Conservation (phyloP, 371 early-diverging fungal species). For the Massospora cicadina region DNA sequence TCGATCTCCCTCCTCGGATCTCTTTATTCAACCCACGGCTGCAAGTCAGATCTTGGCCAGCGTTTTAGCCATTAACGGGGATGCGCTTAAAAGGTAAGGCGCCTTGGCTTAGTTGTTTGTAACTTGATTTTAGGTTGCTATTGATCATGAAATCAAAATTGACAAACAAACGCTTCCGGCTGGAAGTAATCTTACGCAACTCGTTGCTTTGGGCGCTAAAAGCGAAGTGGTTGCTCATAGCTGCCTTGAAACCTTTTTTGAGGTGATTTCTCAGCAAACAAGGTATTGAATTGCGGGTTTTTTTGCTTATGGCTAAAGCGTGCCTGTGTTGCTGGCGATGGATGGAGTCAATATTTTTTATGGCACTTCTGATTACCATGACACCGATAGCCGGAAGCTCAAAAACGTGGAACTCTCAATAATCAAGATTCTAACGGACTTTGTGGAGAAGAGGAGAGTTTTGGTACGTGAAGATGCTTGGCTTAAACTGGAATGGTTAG, state of each 20-base stretch:
- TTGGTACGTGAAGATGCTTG: neutral
- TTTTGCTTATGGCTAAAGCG: neutral
- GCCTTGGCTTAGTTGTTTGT: neutral
- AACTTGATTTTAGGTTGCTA: neutral
- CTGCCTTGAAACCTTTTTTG: neutral
- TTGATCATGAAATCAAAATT: neutral
- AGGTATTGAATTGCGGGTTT: neutral
- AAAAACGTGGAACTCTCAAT: neutral
- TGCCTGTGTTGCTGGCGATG: constrained; percentile 7
- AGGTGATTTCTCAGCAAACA: neutral
- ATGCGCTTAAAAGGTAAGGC: constrained; percentile 3
- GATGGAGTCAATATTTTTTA: constrained; percentile 5
- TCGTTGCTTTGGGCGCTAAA: neutral
- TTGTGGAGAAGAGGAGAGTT: neutral
- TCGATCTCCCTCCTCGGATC: neutral
- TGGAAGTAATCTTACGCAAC: neutral
- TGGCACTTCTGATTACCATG: constrained; percentile 6
- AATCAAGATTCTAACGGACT: neutral
- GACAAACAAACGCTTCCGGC: neutral
- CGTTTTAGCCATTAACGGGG: neutral
- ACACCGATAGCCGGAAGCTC: neutral
- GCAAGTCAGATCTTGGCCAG: neutral
- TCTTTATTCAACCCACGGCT: constrained; percentile 3
- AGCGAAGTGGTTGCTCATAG: neutral
- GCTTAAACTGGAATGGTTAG: neutral